These are phyloP conservation scores for Apophysomyces ossiformis DNA, from an alignment of 371 early-diverging fungal species.

Conservation along the genomic window DNA sequence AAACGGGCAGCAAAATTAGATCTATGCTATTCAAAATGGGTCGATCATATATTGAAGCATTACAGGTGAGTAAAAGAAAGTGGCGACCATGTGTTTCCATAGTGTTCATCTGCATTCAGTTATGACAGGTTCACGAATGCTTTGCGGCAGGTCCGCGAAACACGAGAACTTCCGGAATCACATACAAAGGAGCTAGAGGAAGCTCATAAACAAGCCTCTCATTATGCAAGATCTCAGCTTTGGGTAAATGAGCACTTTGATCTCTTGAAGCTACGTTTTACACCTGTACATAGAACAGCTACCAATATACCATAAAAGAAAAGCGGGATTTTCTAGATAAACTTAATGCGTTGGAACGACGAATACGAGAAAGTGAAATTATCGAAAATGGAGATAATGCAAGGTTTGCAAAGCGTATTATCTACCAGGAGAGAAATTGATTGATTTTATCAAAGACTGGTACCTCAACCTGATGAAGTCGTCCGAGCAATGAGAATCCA, in stretches of 20 bases:
- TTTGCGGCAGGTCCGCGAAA: slow-evolving; percentile 10
- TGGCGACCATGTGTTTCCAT: not conserved
- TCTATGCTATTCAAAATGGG: slow-evolving; percentile 3
- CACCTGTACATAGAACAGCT: slow-evolving; percentile 1
- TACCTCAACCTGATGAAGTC: slow-evolving; percentile 14
- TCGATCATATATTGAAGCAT: not conserved
- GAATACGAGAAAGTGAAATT: not conserved
- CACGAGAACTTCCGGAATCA: not conserved
- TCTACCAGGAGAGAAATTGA: not conserved
- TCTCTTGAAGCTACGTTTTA: too few relatives aligned
- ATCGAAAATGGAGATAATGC: not conserved
- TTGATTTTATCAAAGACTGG: not conserved
- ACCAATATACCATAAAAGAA: slow-evolving; percentile 5
- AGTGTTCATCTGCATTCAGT: not conserved
- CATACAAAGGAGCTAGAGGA: not conserved
- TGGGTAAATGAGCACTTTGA: not conserved
- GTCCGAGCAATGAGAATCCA: slow-evolving; percentile 19
- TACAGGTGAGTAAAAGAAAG: not conserved
- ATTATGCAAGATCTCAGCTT: slow-evolving; percentile 3
- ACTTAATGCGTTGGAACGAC: slow-evolving; percentile 5
- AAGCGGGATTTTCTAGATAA: slow-evolving; percentile 7
- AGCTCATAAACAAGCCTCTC: not conserved
- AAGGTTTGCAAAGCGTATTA: not conserved
- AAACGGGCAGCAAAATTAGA: slow-evolving; percentile 7
- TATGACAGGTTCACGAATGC: not conserved